Base-by-base conservation (phyloP, 2,329 filamentous ascomycete genomes). In the Zarea fungicola region DNA sequence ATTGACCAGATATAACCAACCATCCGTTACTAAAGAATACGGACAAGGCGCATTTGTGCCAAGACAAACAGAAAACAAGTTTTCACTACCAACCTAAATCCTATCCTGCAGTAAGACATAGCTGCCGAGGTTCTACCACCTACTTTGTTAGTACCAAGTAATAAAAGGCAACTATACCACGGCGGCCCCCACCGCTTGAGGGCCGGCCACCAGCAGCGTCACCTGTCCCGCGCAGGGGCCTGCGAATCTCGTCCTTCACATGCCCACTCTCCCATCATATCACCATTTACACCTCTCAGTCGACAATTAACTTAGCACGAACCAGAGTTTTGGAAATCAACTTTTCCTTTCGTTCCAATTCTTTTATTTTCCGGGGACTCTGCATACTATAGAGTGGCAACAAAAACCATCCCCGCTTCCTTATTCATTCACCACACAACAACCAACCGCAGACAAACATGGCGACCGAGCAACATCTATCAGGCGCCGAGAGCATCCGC, bases 401-500 rank as follows among this genome's bases (percentile, higher is more conserved):
- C 19, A 23, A n/a, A 18, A 9, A 13, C 22, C 29, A n/a, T n/a
- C 31, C 14, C 18, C 13, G 5, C 34, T 23, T n/a, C 11, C n/a
- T n/a, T n/a, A 34, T 16, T 34, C 31, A 6, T n/a, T 16, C 31
- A 34, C n/a, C 8, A 32, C 18, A 4, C 4, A 23, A 23, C 21
- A 23, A 23, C 36, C 6, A 28, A 35, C 34, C 28, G 44, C 31
- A 42, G 22, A 19, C 32, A 23, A 5, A 19, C 40, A 49, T 58
- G 52, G 52, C 56, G 19, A 31, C 56, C n/a, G 54, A 60, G 9
- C 52, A 54, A 31, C 43, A 60, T 18, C 53, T 65, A 36, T 50
- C 60, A 3, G 66, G 65, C 50, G 58, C 65, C 19, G 62, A 67
- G 39, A 55, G 63, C 53, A 71, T 72, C 53, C 68, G 67, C 52